A percentile compares a stretch with the other conserved stretches of the same genome.
These are phyloP conservation scores for Prinsepia uniflora DNA, from an alignment of 306 rosid genomes.

Conservation along the genomic window DNA sequence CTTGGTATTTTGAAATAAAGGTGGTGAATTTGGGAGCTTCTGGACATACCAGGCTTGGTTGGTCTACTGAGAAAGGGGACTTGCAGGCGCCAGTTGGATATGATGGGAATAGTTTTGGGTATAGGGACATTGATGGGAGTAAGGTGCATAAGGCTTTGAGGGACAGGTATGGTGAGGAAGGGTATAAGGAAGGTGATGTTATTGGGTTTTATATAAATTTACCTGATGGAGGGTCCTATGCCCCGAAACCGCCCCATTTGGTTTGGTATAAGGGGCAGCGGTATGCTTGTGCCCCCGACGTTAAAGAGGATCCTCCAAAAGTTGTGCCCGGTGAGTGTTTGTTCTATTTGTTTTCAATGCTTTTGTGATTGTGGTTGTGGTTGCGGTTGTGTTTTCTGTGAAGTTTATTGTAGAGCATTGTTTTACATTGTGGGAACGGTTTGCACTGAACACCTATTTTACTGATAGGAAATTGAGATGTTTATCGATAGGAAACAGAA, in stretches of 20 bases:
- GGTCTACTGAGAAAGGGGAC: constrained; percentile 92
- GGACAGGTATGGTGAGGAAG: constrained; percentile 84
- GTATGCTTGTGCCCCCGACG: constrained; percentile 60
- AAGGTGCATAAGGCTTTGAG: constrained; percentile 91
- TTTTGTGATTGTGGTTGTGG: not conserved
- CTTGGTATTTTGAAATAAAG: constrained; percentile 89
- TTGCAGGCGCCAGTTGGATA: constrained; percentile 96
- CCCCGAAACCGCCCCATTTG: constrained; percentile 61
- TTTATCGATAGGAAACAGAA: not conserved
- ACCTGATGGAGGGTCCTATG: constrained; percentile 70
- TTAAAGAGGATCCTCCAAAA: constrained; percentile 73
- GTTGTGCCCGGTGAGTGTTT: constrained; percentile 68
- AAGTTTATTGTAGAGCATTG: not conserved
- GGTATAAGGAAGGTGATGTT: constrained; percentile 91
- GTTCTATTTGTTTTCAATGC: not conserved
- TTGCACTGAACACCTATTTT: not conserved
- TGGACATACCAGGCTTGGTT: constrained; percentile 86
- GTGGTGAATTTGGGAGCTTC: constrained; percentile 68
- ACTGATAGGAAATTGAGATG: not conserved
- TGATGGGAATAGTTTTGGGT: constrained; percentile 81
- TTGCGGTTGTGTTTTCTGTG: not conserved
- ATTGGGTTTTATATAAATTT: constrained; percentile 82
- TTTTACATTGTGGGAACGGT: not conserved
- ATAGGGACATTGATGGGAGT: constrained; percentile 92
- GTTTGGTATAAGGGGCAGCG: constrained; percentile 85